These are phyloP conservation scores for Acmispon strigosus DNA, from an alignment of 306 rosid species.

Conservation along the genomic window DNA sequence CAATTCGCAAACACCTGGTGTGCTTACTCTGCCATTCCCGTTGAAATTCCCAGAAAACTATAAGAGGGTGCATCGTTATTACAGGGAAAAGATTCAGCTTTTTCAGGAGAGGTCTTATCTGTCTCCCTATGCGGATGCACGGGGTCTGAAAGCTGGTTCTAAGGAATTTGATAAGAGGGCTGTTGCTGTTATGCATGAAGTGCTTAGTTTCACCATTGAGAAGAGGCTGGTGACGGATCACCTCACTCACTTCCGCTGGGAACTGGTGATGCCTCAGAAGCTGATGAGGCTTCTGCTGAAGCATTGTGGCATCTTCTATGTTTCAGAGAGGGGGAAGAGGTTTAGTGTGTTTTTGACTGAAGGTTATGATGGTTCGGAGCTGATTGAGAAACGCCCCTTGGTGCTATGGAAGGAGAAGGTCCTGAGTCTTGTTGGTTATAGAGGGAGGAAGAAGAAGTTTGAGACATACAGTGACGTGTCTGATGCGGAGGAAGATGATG, in stretches of 20 bases:
- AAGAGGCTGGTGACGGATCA: conserved; percentile 90
- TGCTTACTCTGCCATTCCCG: conserved; percentile 46
- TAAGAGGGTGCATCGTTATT: conserved; percentile 44
- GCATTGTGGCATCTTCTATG: conserved; percentile 81
- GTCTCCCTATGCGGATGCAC: conserved; percentile 85
- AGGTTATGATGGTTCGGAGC: conserved; percentile 68
- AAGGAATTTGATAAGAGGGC: conserved; percentile 87
- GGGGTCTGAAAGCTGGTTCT: conserved; percentile 56
- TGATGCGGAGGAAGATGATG: conserved; percentile 44
- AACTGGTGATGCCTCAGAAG: conserved; percentile 88
- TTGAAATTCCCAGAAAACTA: conserved; percentile 70
- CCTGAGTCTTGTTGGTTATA: conserved; percentile 33
- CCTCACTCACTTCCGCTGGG: conserved; percentile 79
- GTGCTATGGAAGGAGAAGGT: conserved; percentile 73
- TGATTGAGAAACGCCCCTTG: conserved; percentile 72
- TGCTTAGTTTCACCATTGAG: conserved; percentile 74
- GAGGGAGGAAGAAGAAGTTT: conserved; percentile 66
- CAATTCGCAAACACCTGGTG: conserved; percentile 8
- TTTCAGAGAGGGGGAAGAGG: conserved; percentile 93
- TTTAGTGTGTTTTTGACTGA: conserved; percentile 67
- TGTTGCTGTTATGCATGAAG: conserved; percentile 80
- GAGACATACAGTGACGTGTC: conserved; percentile 45
- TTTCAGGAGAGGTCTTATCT: conserved; percentile 71
- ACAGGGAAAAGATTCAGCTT: conserved; percentile 51
- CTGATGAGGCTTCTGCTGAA: conserved; percentile 84